phyloP scores from a whole-genome alignment of 2,329 filamentous ascomycete species.

The Fusarium lyarnte region DNA sequence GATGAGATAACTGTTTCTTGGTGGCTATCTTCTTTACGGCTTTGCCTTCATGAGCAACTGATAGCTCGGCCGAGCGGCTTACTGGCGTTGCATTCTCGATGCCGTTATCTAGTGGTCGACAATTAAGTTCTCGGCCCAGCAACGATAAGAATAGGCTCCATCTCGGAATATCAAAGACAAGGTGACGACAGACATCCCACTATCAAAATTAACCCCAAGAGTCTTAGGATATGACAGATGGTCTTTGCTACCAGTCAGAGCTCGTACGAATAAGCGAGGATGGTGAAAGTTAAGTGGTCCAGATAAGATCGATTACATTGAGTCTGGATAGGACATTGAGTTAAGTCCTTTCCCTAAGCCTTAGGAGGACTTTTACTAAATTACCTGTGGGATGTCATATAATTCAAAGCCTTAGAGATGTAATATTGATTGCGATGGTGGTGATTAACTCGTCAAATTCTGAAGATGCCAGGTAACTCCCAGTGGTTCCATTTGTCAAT shows the following conservation, averaged over 20 bases:
- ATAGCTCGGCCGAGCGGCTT: slow-evolving; percentile 43
- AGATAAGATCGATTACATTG: slow-evolving; percentile 2
- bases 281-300: slow-evolving; percentile 5
- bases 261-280: slow-evolving; percentile 21
- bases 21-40: slow-evolving; percentile 26
- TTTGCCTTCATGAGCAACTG: slow-evolving; percentile 35
- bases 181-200: slow-evolving; percentile 39
- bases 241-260: slow-evolving; percentile 26
- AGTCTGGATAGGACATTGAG: background rate
- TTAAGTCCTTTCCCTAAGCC: background rate
- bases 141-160: slow-evolving; percentile 25
- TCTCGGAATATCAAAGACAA: slow-evolving; percentile 14
- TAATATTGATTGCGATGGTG: background rate
- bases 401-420: background rate
- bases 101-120: slow-evolving; percentile 32
- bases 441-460: background rate
- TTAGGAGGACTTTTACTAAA: background rate
- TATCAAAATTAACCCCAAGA: slow-evolving; percentile 3
- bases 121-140: slow-evolving; percentile 22
- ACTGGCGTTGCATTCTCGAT: slow-evolving; percentile 6
- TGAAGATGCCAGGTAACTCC: background rate
- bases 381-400: background rate
- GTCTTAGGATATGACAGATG: slow-evolving; percentile 16
- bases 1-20: slow-evolving; percentile 29
- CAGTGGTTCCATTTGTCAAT: slow-evolving; percentile 22